Evolutionary conservation across 129 eudicot species (phyloP).

Genomic region (Tanacetum coccineum): DNA sequence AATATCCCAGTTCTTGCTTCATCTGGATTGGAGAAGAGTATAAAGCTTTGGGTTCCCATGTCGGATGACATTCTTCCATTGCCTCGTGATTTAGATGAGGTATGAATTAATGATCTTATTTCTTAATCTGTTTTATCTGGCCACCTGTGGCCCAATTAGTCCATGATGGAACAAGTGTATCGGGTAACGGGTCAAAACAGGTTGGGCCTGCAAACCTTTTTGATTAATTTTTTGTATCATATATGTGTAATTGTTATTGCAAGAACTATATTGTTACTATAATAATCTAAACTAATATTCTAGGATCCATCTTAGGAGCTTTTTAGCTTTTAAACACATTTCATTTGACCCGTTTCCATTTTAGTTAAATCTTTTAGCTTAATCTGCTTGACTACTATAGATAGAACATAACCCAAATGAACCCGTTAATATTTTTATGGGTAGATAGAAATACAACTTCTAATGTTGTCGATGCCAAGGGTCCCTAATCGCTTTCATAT

Average conservation of each 20-base stretch:
- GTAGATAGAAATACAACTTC: not conserved
- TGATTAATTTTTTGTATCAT: not conserved
- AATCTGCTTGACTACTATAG: not conserved
- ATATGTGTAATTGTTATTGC: not conserved
- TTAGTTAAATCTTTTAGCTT: not conserved
- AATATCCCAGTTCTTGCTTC: slow-evolving; percentile 66
- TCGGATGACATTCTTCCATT: slow-evolving; percentile 47
- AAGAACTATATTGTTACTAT: not conserved
- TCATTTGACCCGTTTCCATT: not conserved
- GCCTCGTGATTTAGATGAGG: slow-evolving; percentile 64
- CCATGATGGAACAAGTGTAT: not conserved
- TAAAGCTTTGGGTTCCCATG: slow-evolving; percentile 76
- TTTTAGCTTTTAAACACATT: too few relatives aligned
- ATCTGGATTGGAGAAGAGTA: slow-evolving; percentile 60
- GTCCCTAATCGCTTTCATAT: not conserved
- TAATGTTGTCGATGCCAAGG: not conserved
- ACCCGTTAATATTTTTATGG: not conserved
- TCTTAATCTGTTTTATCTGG: not conserved
- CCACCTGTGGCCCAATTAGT: not conserved
- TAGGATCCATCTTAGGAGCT: too few relatives aligned
- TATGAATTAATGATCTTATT: slow-evolving; percentile 17
- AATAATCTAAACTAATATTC: not conserved
- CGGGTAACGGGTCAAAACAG: not conserved
- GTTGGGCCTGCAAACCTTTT: not conserved
- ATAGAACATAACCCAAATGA: not conserved